Base-by-base conservation (phyloP, 2,329 filamentous ascomycete genomes). In the Purpureocillium takamizusanense region DNA sequence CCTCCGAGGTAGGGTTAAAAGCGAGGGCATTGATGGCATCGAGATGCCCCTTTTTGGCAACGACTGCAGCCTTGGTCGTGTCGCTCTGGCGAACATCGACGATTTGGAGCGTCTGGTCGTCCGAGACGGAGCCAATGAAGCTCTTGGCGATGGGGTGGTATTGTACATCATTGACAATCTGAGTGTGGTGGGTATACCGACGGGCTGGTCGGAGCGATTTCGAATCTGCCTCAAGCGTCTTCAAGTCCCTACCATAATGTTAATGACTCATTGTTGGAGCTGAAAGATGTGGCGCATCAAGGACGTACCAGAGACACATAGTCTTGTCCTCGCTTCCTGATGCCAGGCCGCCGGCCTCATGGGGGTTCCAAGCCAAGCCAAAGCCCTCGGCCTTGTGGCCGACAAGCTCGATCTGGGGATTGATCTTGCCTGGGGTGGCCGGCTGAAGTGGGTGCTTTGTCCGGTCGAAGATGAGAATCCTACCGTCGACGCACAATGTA, bases 1-100 rank as follows among this genome's bases (percentile, higher is more conserved):
- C 86, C 56, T 98, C 90, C n/a, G 83, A 84, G 25, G 81, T 82
- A 0, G 89, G 89, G 55, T 95, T 95, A 67, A 95, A 98, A 1
- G 92, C 82, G 18, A 98, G 69, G n/a, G 87, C 84, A 58, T 98
- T 98, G 61, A 98, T 89, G 14, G 90, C 90, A 60, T 97, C 92
- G 8, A 75, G 75, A 56, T 98, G 94, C 9, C 89, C 89, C 35
- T 78, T 71, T 46, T 76, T 70, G 14, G 79, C 83, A 30, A 81
- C 74, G 36, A 84, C 73, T 4, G 85, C 79, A 1, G 86, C 78
- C 46, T 74, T 76, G 45, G 76, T 78, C 39, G 72, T 80, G 39
- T 78, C 74, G 23, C 71, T 56, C 54, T 76, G 74, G 51, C 92
- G 83, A n/a, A 83, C 74, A 59, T 98, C 92, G 42, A 97, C 74